Percentiles rank a stretch among this genome's conserved stretches.
phyloP scores from a whole-genome alignment of 2,329 filamentous ascomycete species.

The Sclerotiophoma versabilis region DNA sequence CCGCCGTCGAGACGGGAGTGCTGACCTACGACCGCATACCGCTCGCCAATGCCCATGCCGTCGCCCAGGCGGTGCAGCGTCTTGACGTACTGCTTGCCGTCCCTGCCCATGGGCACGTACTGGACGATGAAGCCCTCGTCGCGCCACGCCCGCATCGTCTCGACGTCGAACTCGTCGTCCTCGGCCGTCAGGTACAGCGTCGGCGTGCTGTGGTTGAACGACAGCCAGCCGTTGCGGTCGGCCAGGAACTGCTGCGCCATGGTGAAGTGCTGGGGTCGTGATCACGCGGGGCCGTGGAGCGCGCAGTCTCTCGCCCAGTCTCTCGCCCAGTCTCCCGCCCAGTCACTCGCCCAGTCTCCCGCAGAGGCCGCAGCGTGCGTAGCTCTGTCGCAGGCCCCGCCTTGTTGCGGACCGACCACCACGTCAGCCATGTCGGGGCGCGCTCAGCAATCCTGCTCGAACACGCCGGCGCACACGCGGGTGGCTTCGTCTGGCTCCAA shows the following conservation, averaged over 20 bases:
- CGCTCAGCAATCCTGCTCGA: no score
- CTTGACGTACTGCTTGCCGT: slow-evolving; percentile 56
- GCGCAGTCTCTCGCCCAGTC: not conserved
- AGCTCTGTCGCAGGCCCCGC: no score
- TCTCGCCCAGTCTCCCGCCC: no score
- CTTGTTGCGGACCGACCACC: no score
- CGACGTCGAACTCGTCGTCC: slow-evolving; percentile 63
- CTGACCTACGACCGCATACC: slow-evolving; percentile 68
- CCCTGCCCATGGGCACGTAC: slow-evolving; percentile 62
- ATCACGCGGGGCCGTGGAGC: slow-evolving; percentile 1
- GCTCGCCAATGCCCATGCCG: slow-evolving; percentile 64
- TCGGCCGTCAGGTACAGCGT: slow-evolving; percentile 60
- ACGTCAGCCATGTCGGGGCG: no score
- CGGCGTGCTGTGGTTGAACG: slow-evolving; percentile 52
- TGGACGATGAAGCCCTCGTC: slow-evolving; percentile 67
- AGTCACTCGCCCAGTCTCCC: no score
- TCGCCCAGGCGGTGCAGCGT: slow-evolving; percentile 61
- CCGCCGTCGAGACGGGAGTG: slow-evolving; percentile 32
- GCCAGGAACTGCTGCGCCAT: slow-evolving; percentile 49
- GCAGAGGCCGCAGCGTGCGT: no score
- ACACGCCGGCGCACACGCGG: no score
- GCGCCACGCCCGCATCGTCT: slow-evolving; percentile 62
- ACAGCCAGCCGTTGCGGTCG: slow-evolving; percentile 48
- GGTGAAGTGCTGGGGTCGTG: not conserved
- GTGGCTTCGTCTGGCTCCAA: not conserved